A percentile compares a stretch with the other conserved stretches of the same genome.
Evolutionary conservation across 495 filamentous ascomycete genomes (phyloP).

Genomic region (Penicillium steckii): DNA sequence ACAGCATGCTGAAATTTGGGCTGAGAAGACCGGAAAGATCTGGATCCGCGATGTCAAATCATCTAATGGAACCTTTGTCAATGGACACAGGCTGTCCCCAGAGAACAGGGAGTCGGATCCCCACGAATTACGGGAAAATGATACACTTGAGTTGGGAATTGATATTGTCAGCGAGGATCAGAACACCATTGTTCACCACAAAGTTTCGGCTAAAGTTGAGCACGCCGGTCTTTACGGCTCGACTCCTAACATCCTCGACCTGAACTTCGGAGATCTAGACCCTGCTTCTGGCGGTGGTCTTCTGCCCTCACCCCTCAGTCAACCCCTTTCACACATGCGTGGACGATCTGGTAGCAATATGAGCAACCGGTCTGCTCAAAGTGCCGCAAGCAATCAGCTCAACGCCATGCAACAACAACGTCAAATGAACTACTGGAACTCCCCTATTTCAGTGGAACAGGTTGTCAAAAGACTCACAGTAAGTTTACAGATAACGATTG

Average conservation of each 20-base stretch:
- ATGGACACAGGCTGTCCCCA: constrained; percentile 81
- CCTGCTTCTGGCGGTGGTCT: constrained; percentile 65
- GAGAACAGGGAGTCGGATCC: constrained; percentile 96
- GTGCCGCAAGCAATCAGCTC: constrained; percentile 55
- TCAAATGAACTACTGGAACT: constrained; percentile 78
- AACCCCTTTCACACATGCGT: constrained; percentile 58
- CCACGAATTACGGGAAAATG: constrained; percentile 82
- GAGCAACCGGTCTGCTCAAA: constrained; percentile 55
- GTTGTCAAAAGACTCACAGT: constrained; percentile 93
- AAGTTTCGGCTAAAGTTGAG: constrained; percentile 93
- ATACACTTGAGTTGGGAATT: constrained; percentile 90
- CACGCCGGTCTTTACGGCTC: constrained; percentile 77
- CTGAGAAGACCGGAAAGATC: constrained; percentile 82
- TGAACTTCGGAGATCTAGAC: constrained; percentile 87
- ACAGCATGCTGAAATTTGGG: constrained; percentile 96
- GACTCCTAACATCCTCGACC: constrained; percentile 71
- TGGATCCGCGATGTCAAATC: constrained; percentile 98
- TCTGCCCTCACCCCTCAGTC: constrained; percentile 59
- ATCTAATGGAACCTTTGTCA: constrained; percentile 97
- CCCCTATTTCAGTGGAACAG: constrained; percentile 87
- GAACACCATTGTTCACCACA: constrained; percentile 96
- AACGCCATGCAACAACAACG: constrained; percentile 61
- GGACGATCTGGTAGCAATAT: constrained; percentile 72
- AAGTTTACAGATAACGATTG: constrained; percentile 8
- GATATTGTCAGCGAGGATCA: constrained; percentile 98